phyloP scores from a whole-genome alignment of 2,329 filamentous ascomycete genomes.

The Dactylellina cionopaga region DNA sequence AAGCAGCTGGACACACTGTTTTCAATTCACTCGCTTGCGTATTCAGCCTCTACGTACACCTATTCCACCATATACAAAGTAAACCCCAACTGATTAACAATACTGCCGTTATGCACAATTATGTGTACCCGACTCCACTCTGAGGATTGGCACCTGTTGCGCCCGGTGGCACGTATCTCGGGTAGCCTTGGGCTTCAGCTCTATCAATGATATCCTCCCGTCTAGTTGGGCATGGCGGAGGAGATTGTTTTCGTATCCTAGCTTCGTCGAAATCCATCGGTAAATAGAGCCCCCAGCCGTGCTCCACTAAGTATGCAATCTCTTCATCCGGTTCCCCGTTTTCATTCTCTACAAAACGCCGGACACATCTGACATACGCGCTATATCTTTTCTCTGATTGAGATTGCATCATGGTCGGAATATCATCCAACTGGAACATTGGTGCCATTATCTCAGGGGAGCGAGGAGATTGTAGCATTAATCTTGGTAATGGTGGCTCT shows the following conservation, averaged over 20 bases:
- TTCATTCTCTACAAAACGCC: neutral
- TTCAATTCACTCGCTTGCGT: neutral
- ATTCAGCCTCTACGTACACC: neutral
- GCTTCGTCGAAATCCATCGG: slow-evolving; percentile 24
- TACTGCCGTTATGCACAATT: neutral
- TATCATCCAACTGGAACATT: neutral
- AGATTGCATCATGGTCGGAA: neutral
- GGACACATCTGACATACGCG: slow-evolving; percentile 13
- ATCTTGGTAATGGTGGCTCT: neutral
- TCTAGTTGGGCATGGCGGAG: slow-evolving; percentile 5
- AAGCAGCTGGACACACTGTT: too few relatives aligned
- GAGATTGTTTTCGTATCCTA: neutral
- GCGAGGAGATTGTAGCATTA: neutral
- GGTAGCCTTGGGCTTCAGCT: slow-evolving; percentile 6
- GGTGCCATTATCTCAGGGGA: neutral
- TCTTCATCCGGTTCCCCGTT: slow-evolving; percentile 3
- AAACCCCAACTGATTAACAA: neutral
- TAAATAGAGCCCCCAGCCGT: slow-evolving; percentile 13
- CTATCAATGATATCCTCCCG: slow-evolving; percentile 23
- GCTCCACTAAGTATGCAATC: slow-evolving; percentile 3
- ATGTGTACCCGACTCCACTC: slow-evolving; percentile 14
- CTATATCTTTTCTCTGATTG: neutral
- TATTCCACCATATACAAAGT: neutral
- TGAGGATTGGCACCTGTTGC: slow-evolving; percentile 33
- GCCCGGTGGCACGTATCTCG: slow-evolving; percentile 2